Base-by-base conservation (phyloP, 2,329 filamentous ascomycete species). In the Raffaelea ambrosiae region DNA sequence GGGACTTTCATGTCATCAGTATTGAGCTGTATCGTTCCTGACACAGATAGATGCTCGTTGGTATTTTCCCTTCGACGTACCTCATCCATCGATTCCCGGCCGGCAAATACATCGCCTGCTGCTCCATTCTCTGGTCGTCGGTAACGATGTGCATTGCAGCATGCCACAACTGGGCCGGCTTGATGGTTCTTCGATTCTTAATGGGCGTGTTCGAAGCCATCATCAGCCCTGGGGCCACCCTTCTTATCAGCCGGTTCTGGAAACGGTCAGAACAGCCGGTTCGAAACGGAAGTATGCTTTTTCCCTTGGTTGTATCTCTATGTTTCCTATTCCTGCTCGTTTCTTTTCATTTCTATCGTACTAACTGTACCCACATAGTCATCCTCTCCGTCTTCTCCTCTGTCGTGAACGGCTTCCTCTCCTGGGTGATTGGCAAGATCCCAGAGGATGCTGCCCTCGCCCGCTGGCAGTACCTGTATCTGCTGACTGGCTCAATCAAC, bases 381-480 rank as follows among this genome's bases (percentile, higher is more conserved):
- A 33, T 33, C 16, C 16, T 33, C 16, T 9, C 31, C 31, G 9
- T 9, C 31, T 33, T 33, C 16, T 33, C 31, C 16, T 33, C 31
- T 16, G 16, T 33, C 16, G 16, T 33, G 9, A 33, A 33, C 35
- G 51, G 51, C 31, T 50, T 51, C 18, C 41, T 48, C 59, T 63
- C 75, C 0, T 83, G 77, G 48, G 79, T 72, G 0, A 82, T 83
- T 41, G 79, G 80, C 1, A 69, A 80, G 52, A 79, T 79, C 53
- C 66, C 69, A 35, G 77, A 75, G 14, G 64, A 68, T 1, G 66
- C 84, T 19, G 67, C 73, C 0, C 75, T 73, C 0, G 16, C 9
- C 9, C 9, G 16, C 9, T 86, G 82, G 81, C 78, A 77, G 57
- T 85, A 81, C 53, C 80, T 85, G 48, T 86, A 86, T 57, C 62